Percentiles rank a stretch among this genome's conserved stretches.
phyloP scores from a whole-genome alignment of 495 filamentous ascomycete genomes.

The Talaromyces stipitatus region DNA sequence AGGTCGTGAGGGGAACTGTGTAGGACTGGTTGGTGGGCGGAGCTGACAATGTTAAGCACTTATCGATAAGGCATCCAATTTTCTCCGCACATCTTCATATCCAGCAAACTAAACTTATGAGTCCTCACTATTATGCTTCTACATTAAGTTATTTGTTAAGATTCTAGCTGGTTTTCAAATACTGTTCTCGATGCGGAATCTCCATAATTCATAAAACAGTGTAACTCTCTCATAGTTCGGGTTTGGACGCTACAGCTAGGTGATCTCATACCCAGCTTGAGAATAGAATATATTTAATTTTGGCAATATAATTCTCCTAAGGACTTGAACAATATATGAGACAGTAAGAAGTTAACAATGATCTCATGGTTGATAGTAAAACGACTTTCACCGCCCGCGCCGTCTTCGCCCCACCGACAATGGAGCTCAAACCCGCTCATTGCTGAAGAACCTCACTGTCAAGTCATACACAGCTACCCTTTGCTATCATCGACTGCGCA shows the following conservation, averaged over 20 bases:
- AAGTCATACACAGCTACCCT: background rate
- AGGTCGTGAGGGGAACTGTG: background rate
- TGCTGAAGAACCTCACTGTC: background rate
- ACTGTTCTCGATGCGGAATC: too few species aligned
- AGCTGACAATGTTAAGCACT: background rate
- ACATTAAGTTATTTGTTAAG: too few species aligned
- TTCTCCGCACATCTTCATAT: background rate
- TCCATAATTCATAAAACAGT: too few species aligned
- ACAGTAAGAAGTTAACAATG: background rate
- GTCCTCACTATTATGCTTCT: too few species aligned
- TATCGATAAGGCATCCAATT: background rate
- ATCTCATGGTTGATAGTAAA: background rate
- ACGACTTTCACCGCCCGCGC: background rate
- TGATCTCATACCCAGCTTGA: too few species aligned
- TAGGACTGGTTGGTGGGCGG: background rate
- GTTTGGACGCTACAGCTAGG: too few species aligned
- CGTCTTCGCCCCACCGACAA: background rate
- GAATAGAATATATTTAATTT: too few species aligned
- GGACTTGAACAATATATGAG: background rate
- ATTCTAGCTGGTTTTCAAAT: too few species aligned
- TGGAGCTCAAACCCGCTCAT: background rate
- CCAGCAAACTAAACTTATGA: background rate
- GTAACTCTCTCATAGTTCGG: too few species aligned
- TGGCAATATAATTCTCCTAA: too few species aligned
- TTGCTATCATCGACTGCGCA: slow-evolving; percentile 1